Evolutionary conservation across 1,284 basidiomycete genomes (phyloP).

Genomic region (Apiotrichum siamense): DNA sequence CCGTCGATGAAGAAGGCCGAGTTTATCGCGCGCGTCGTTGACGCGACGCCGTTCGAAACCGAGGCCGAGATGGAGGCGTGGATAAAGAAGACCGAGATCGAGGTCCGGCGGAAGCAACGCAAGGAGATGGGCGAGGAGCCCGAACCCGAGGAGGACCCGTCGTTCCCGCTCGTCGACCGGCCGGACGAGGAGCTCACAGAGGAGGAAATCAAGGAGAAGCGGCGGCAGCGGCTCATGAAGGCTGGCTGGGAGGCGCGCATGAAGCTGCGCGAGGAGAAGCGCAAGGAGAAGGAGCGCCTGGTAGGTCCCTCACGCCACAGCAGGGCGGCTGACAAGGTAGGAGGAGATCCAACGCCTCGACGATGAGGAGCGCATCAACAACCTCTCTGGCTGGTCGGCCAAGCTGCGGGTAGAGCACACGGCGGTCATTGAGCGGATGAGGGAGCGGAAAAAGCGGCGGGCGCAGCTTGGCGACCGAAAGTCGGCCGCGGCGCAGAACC

Average conservation of each 20-base stretch:
- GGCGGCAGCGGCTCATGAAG: constrained; percentile 85
- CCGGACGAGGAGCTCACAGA: constrained; percentile 93
- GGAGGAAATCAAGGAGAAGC: constrained; percentile 90
- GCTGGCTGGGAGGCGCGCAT: constrained; percentile 90
- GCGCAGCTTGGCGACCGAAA: constrained; percentile 86
- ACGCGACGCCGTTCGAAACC: constrained; percentile 64
- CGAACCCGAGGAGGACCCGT: constrained; percentile 62
- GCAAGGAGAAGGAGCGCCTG: constrained; percentile 65
- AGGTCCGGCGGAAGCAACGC: constrained; percentile 62
- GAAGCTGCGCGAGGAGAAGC: constrained; percentile 80
- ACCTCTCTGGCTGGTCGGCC: constrained; percentile 65
- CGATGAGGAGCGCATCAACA: constrained; percentile 66
- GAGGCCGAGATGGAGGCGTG: constrained; percentile 60
- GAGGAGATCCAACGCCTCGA: constrained; percentile 69
- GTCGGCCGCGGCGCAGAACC: constrained; percentile 86
- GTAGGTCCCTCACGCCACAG: constrained; percentile 21
- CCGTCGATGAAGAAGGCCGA: constrained; percentile 66
- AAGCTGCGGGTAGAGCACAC: constrained; percentile 70
- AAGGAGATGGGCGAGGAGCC: constrained; percentile 62
- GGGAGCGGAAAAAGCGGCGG: constrained; percentile 71
- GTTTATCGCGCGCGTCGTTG: constrained; percentile 55
- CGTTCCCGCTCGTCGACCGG: constrained; percentile 81
- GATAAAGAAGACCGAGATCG: constrained; percentile 67
- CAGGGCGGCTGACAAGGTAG: constrained; percentile 34
- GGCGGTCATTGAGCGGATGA: constrained; percentile 73